A percentile compares a stretch with the other conserved stretches of the same genome.
Conservation (phyloP, 257 asterid species). For the Handroanthus guayacan region DNA sequence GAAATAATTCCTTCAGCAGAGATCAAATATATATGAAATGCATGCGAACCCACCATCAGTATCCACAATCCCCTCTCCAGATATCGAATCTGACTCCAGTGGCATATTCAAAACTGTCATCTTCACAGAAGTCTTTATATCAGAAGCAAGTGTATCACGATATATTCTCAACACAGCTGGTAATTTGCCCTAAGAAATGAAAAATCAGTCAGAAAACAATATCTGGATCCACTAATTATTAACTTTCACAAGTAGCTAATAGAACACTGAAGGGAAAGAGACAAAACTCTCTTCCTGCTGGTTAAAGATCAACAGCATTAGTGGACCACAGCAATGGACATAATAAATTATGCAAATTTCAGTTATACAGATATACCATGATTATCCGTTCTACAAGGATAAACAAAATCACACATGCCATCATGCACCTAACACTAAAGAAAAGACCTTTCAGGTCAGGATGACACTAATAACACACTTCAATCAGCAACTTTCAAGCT, state of each 20-base stretch:
- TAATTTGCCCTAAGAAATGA: slow-evolving; percentile 78
- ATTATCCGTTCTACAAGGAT: slow-evolving; percentile 19
- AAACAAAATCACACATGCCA: slow-evolving; percentile 25
- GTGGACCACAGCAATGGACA: background rate
- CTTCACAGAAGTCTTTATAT: slow-evolving; percentile 88
- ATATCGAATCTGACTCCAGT: slow-evolving; percentile 71
- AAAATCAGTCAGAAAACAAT: slow-evolving; percentile 30
- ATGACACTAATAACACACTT: slow-evolving; percentile 7
- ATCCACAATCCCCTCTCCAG: slow-evolving; percentile 80
- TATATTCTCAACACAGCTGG: slow-evolving; percentile 95
- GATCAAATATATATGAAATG: slow-evolving; percentile 28
- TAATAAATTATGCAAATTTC: background rate
- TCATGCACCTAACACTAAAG: slow-evolving; percentile 16
- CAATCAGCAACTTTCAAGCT: slow-evolving; percentile 4
- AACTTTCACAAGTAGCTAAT: slow-evolving; percentile 15
- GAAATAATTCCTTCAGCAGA: slow-evolving; percentile 19
- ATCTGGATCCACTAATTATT: slow-evolving; percentile 28
- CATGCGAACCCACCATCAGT: slow-evolving; percentile 74
- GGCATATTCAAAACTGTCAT: slow-evolving; percentile 81
- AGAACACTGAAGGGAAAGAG: background rate
- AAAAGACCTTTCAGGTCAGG: slow-evolving; percentile 4
- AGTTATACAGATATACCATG: slow-evolving; percentile 7
- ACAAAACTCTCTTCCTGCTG: background rate
- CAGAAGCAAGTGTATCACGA: slow-evolving; percentile 87
- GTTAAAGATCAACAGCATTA: background rate